Conservation (phyloP, 2,329 filamentous ascomycete genomes). For the Apiospora pterosperma region DNA sequence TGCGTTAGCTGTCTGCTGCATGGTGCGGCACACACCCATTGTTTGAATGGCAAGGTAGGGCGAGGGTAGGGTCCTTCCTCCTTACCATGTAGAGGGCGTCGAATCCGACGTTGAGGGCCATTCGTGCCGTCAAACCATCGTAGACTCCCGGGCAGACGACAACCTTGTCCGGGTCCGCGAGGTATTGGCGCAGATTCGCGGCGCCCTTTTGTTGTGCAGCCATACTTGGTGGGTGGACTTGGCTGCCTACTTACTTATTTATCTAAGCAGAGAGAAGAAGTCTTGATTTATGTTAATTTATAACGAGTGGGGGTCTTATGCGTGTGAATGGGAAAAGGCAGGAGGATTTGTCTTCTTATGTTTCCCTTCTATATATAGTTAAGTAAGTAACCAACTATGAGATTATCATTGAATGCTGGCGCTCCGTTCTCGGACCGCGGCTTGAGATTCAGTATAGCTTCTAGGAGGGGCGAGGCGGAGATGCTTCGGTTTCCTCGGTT, state of each 20-base stretch:
- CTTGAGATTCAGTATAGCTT: background rate
- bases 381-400: too few species aligned
- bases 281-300: too few species aligned
- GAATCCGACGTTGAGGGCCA: constrained; percentile 61
- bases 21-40: too few species aligned
- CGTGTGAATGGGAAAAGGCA: background rate
- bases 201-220: constrained; percentile 16
- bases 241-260: too few species aligned
- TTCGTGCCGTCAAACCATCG: constrained; percentile 63
- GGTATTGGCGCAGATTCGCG: constrained; percentile 36
- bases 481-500: background rate
- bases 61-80: background rate
- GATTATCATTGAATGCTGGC: background rate
- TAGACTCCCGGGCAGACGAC: constrained; percentile 64
- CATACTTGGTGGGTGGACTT: background rate
- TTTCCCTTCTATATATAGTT: background rate
- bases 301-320: too few species aligned
- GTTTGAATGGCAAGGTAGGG: background rate
- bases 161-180: constrained; percentile 36
- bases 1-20: background rate
- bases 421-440: background rate
- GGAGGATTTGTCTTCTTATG: background rate
- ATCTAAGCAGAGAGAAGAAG: too few species aligned
- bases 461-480: background rate
- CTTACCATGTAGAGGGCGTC: constrained; percentile 65